Conservation (phyloP, 306 rosid genomes). For the Oxytropis ochrocephala region DNA sequence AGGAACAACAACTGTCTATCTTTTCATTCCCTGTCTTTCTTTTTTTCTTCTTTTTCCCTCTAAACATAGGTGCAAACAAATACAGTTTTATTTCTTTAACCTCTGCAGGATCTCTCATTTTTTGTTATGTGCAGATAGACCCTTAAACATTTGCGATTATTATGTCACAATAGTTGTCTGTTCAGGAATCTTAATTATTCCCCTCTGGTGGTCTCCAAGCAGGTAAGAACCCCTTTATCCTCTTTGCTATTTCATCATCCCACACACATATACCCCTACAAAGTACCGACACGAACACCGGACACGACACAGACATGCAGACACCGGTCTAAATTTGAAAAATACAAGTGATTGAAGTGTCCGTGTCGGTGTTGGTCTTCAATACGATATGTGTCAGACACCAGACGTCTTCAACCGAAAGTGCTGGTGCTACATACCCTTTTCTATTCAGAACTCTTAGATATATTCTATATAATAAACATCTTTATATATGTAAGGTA, state of each 20-base stretch:
- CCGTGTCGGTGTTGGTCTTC: too few species aligned
- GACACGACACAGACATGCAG: too few species aligned
- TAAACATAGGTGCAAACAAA: not conserved
- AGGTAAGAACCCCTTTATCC: not conserved
- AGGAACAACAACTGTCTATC: conserved; percentile 21
- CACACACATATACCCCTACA: not conserved
- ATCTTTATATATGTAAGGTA: not conserved
- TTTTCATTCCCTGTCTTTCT: conserved; percentile 1
- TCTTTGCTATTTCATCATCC: not conserved
- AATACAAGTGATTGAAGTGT: too few species aligned
- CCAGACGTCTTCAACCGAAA: too few species aligned
- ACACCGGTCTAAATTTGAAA: too few species aligned
- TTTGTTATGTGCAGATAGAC: not conserved
- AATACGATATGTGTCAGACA: too few species aligned
- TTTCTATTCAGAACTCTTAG: not conserved
- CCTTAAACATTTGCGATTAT: not conserved
- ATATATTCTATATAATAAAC: not conserved
- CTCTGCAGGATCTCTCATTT: not conserved
- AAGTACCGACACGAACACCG: too few species aligned
- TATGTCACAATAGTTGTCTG: not conserved
- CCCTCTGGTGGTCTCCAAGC: not conserved
- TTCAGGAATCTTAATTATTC: not conserved
- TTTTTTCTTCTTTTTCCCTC: conserved; percentile 11
- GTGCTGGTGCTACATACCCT: too few species aligned
- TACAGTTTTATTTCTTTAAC: not conserved